Conservation (phyloP, 805 yeast genomes). For the fission yeast (Schizosaccharomyces pombe) region DNA sequence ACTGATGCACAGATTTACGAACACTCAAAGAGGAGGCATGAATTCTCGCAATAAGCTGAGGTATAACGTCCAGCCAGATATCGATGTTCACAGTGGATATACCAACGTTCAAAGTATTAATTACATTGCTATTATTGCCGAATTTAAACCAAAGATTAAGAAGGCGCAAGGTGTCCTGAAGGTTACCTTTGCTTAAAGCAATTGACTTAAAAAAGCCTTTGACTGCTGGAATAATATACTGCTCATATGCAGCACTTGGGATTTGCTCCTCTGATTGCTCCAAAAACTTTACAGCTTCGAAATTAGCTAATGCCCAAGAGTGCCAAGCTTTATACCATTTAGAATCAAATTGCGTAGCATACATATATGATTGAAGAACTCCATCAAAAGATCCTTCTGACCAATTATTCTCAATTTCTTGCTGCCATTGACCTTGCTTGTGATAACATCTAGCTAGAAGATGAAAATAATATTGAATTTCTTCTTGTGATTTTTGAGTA, state of each 20-base stretch:
- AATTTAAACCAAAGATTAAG: conserved; percentile 87
- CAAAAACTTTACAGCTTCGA: conserved; percentile 64
- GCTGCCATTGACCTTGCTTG: conserved; percentile 98
- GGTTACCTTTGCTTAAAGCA: conserved; percentile 55
- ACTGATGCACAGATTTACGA: conserved; percentile 51
- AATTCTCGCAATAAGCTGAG: conserved; percentile 85
- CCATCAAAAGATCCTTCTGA: conserved; percentile 42
- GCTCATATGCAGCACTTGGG: conserved; percentile 30
- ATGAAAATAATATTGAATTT: conserved; percentile 56
- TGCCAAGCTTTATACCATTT: conserved; percentile 99
- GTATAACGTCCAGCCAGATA: conserved; percentile 85
- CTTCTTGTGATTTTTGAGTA: neutral
- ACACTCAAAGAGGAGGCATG: conserved; percentile 84
- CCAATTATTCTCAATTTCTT: conserved; percentile 61
- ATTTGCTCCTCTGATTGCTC: conserved; percentile 13
- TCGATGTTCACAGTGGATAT: conserved; percentile 72
- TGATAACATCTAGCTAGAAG: conserved; percentile 79
- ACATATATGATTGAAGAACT: conserved; percentile 68
- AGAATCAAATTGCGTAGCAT: conserved; percentile 85
- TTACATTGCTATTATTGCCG: conserved; percentile 83
- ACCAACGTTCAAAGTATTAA: conserved; percentile 75
- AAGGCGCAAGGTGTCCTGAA: conserved; percentile 78
- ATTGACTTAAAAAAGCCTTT: conserved; percentile 90
- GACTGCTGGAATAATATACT: conserved; percentile 88
- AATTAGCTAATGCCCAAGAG: conserved; percentile 95